phyloP scores from a whole-genome alignment of 352 stramenopile species.

The Phytophthora citricola region DNA sequence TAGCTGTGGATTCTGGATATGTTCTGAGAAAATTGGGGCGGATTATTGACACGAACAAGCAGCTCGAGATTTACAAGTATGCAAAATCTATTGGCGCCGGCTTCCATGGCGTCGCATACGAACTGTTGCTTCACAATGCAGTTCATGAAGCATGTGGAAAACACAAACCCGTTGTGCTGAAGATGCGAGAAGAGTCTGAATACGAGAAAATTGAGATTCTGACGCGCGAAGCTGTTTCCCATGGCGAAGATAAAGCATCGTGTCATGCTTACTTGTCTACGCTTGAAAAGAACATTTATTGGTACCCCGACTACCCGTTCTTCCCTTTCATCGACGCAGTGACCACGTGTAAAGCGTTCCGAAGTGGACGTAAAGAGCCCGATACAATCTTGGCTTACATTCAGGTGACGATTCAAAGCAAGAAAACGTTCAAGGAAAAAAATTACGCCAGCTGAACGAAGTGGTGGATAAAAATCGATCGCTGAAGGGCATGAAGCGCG shows the following conservation, averaged over 20 bases:
- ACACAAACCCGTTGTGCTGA: background rate
- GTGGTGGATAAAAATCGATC: constrained; percentile 22
- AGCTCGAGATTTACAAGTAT: background rate
- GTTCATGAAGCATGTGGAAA: background rate
- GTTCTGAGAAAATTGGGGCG: background rate
- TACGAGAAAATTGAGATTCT: background rate
- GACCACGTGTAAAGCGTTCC: background rate
- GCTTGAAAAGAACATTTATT: background rate
- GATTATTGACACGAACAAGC: background rate
- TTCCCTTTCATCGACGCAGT: background rate
- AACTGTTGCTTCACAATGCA: background rate
- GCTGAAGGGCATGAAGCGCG: constrained; percentile 24
- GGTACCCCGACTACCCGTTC: background rate
- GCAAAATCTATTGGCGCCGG: background rate
- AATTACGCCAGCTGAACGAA: background rate
- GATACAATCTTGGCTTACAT: background rate
- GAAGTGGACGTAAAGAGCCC: background rate
- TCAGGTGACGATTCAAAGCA: background rate
- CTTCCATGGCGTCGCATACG: background rate
- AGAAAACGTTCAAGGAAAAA: background rate
- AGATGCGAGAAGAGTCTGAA: background rate
- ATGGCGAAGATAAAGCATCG: background rate
- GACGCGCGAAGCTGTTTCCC: background rate
- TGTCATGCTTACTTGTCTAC: background rate
- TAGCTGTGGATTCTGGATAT: background rate